These are phyloP conservation scores for Cladosporium sp. DNA, from an alignment of 2,329 filamentous ascomycete genomes.

Conservation along the genomic window DNA sequence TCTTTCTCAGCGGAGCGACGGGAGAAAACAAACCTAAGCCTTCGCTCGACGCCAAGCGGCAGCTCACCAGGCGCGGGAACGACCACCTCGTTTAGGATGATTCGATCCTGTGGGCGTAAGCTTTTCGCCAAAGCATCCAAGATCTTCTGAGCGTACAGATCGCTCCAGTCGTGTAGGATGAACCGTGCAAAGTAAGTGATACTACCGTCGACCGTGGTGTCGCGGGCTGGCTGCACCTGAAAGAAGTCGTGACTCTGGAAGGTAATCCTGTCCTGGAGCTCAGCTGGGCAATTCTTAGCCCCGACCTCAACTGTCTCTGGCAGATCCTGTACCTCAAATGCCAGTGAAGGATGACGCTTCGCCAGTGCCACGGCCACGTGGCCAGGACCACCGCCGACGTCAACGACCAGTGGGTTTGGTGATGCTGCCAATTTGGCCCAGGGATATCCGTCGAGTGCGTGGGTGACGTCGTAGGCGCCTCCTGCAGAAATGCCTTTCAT, in stretches of 20 bases:
- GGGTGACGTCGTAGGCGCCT: conserved; percentile 25
- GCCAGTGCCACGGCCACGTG: conserved; percentile 28
- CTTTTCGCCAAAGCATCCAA: conserved; percentile 24
- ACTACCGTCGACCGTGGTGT: background rate
- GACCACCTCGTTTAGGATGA: conserved; percentile 30
- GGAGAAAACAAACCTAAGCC: conserved; percentile 16
- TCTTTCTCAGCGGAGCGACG: background rate
- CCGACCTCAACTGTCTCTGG: conserved; percentile 28
- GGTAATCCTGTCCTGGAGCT: conserved; percentile 19
- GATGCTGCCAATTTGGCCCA: conserved; percentile 24
- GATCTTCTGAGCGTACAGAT: conserved; percentile 26
- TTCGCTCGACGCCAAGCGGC: conserved; percentile 20
- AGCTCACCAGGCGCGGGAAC: conserved; percentile 18
- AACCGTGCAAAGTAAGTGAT: conserved; percentile 27
- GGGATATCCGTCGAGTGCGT: conserved; percentile 26
- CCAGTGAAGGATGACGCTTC: conserved; percentile 23
- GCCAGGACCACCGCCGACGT: conserved; percentile 28
- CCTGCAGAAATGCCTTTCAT: conserved; percentile 28
- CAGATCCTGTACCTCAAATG: conserved; percentile 28
- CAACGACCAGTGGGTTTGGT: conserved; percentile 19
- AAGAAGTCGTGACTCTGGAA: conserved; percentile 12
- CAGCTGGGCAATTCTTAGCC: conserved; percentile 24
- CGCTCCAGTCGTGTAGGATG: conserved; percentile 33
- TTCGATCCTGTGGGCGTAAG: conserved; percentile 24
- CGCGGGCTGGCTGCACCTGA: background rate